Conservation (phyloP, 306 rosid genomes). For the Quercus cerris region DNA sequence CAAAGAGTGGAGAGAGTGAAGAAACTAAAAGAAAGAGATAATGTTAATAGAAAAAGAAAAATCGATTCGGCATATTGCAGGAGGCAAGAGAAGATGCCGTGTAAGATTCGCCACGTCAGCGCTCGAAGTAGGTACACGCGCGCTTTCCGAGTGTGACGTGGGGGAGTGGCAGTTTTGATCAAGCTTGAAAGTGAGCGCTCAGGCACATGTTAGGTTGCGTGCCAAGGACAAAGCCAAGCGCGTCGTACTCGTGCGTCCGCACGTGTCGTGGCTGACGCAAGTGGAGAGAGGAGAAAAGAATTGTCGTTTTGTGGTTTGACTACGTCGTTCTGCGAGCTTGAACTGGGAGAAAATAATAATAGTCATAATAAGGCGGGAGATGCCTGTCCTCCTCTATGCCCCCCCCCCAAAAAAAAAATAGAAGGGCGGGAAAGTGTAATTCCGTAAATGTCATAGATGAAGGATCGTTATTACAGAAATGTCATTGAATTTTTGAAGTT, state of each 20-base stretch:
- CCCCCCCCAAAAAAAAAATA: too few relatives aligned
- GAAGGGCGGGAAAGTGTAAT: not conserved
- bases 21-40: not conserved
- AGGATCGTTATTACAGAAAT: too few relatives aligned
- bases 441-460: not conserved
- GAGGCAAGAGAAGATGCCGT: conserved; percentile 7
- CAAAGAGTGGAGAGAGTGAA: too few relatives aligned
- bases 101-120: conserved; percentile 25
- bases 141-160: conserved; percentile 1
- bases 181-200: not conserved
- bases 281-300: not conserved
- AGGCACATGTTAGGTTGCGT: not conserved
- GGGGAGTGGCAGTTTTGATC: not conserved
- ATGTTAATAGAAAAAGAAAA: not conserved
- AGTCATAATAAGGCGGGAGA: not conserved
- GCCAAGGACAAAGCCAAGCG: not conserved
- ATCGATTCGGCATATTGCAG: not conserved
- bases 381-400: too few relatives aligned
- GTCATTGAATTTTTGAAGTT: too few relatives aligned
- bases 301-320: conserved; percentile 25
- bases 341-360: not conserved
- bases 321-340: not conserved
- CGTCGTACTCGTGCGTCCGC: not conserved
- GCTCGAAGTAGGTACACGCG: not conserved
- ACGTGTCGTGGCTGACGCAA: conserved; percentile 15